Evolutionary conservation across 2,329 filamentous ascomycete genomes (phyloP).

Genomic region (Exophiala mesophila): DNA sequence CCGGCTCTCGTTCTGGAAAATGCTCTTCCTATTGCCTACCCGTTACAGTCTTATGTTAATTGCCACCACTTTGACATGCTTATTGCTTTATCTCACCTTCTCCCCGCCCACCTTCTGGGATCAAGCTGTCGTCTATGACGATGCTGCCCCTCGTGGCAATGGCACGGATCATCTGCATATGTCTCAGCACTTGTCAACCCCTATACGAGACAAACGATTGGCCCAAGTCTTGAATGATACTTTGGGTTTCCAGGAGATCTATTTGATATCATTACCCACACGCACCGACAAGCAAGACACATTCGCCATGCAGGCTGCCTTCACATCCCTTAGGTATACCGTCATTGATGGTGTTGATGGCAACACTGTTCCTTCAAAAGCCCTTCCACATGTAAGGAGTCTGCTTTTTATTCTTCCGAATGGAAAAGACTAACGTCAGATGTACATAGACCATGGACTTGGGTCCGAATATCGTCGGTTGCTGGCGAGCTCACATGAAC

Average conservation of each 20-base stretch:
- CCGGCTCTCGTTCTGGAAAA: neutral
- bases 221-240: slow-evolving; percentile 17
- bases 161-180: neutral
- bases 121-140: neutral
- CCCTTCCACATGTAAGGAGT: slow-evolving; percentile 19
- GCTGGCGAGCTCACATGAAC: slow-evolving; percentile 40
- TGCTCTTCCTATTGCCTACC: neutral
- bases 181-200: neutral
- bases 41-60: neutral
- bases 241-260: slow-evolving; percentile 36
- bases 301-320: slow-evolving; percentile 39
- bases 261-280: slow-evolving; percentile 44
- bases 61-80: neutral
- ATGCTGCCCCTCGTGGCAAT: neutral
- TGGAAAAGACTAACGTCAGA: no score
- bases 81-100: neutral
- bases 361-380: slow-evolving; percentile 18
- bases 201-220: neutral
- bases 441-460: slow-evolving; percentile 21
- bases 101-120: neutral
- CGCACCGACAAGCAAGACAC: slow-evolving; percentile 49
- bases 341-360: slow-evolving; percentile 22
- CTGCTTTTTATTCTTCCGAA: no score
- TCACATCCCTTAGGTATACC: slow-evolving; percentile 32
- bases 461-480: slow-evolving; percentile 19